phyloP scores from a whole-genome alignment of 768 basidiomycete species.

The Crepidotus variabilis region DNA sequence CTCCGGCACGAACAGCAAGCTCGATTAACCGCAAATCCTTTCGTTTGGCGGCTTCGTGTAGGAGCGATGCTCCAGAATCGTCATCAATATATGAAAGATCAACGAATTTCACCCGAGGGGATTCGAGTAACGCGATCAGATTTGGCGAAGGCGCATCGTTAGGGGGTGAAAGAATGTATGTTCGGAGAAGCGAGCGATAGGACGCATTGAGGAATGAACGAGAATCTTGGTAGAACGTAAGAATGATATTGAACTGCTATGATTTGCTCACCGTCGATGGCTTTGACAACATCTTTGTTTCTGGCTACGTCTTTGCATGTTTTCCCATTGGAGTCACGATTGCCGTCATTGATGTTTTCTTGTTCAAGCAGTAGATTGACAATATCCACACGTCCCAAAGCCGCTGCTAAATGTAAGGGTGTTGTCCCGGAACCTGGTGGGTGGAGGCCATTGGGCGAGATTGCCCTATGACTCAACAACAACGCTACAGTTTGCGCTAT shows the following conservation, averaged over 20 bases:
- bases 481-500: constrained; percentile 65
- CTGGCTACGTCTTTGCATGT: constrained; percentile 73
- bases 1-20: constrained; percentile 79
- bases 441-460: constrained; percentile 75
- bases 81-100: constrained; percentile 82
- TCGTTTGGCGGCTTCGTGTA: constrained; percentile 84
- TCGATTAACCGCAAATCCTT: constrained; percentile 81
- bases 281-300: constrained; percentile 57
- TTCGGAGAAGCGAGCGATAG: constrained; percentile 68
- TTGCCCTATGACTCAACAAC: constrained; percentile 67
- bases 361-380: constrained; percentile 77
- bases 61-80: constrained; percentile 67
- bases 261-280: constrained; percentile 59
- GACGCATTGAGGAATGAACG: constrained; percentile 71
- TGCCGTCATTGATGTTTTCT: constrained; percentile 74
- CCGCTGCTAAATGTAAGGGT: constrained; percentile 63
- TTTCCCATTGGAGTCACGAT: constrained; percentile 61
- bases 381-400: constrained; percentile 68
- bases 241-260: neutral
- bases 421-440: constrained; percentile 75
- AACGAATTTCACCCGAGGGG: constrained; percentile 64
- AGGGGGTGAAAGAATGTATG: constrained; percentile 64
- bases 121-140: constrained; percentile 57
- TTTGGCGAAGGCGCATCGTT: constrained; percentile 34
- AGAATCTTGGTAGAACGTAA: constrained; percentile 49